Evolutionary conservation across 2,329 filamentous ascomycete genomes (phyloP).

Genomic region (Fusarium vanettenii): DNA sequence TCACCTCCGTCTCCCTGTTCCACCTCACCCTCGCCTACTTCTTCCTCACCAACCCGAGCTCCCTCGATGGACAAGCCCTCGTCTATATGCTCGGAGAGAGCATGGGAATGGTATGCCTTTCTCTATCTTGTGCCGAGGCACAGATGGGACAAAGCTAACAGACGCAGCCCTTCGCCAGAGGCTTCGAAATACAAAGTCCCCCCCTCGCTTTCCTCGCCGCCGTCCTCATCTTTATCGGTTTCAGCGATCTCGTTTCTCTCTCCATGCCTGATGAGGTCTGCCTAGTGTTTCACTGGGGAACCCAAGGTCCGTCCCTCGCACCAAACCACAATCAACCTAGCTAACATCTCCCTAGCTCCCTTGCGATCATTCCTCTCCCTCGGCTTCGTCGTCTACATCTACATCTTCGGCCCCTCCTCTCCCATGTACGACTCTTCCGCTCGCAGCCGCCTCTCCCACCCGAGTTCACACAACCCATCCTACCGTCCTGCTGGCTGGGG

Average conservation of each 20-base stretch:
- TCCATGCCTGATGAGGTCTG: slow-evolving; percentile 76
- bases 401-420: slow-evolving; percentile 66
- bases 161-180: slow-evolving; percentile 61
- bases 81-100: slow-evolving; percentile 86
- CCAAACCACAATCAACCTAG: slow-evolving; percentile 41
- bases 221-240: slow-evolving; percentile 70
- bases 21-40: slow-evolving; percentile 87
- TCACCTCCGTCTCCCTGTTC: slow-evolving; percentile 84
- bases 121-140: neutral
- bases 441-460: slow-evolving; percentile 35
- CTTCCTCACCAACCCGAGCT: slow-evolving; percentile 78
- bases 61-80: slow-evolving; percentile 81
- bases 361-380: slow-evolving; percentile 75
- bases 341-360: slow-evolving; percentile 60
- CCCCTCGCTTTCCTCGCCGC: slow-evolving; percentile 79
- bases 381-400: slow-evolving; percentile 71
- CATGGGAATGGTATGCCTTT: slow-evolving; percentile 80
- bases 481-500: slow-evolving; percentile 59
- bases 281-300: slow-evolving; percentile 72
- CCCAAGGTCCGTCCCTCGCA: slow-evolving; percentile 66
- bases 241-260: slow-evolving; percentile 74
- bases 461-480: slow-evolving; percentile 48
- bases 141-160: slow-evolving; percentile 4
- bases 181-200: slow-evolving; percentile 77
- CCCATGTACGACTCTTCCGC: slow-evolving; percentile 56